These are phyloP conservation scores for Coemansia sp. DNA, from an alignment of 192 early-diverging fungal species.

Conservation along the genomic window DNA sequence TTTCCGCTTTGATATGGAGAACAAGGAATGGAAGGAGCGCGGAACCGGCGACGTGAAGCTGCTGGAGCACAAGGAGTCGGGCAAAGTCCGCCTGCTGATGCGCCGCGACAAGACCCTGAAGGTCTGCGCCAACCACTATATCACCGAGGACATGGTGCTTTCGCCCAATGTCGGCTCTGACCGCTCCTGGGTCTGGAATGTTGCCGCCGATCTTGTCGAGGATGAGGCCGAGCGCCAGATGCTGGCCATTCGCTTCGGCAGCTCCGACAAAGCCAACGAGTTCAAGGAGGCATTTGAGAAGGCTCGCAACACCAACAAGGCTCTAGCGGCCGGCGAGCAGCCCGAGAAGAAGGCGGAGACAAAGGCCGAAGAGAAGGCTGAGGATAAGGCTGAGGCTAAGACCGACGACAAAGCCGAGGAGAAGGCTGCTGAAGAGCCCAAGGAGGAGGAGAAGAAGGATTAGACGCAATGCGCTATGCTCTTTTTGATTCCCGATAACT, in stretches of 20 bases:
- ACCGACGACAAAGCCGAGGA: slow-evolving; percentile 26
- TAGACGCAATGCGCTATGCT: slow-evolving; percentile 15
- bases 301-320: slow-evolving; percentile 54
- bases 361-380: slow-evolving; percentile 31
- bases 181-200: slow-evolving; percentile 98
- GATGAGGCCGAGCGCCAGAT: slow-evolving; percentile 78
- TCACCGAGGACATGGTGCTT: slow-evolving; percentile 83
- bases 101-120: slow-evolving; percentile 97
- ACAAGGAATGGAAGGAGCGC: slow-evolving; percentile 98
- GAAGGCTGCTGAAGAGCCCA: neutral
- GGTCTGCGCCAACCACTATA: slow-evolving; percentile 98
- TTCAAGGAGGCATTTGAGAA: slow-evolving; percentile 86
- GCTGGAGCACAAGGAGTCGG: slow-evolving; percentile 84
- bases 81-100: slow-evolving; percentile 96
- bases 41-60: slow-evolving; percentile 97
- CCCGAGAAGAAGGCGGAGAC: slow-evolving; percentile 29
- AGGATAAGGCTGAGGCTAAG: slow-evolving; percentile 28
- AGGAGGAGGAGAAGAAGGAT: slow-evolving; percentile 5
- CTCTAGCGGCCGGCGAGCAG: slow-evolving; percentile 21
- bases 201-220: slow-evolving; percentile 84
- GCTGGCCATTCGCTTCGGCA: slow-evolving; percentile 94
- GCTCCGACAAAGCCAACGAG: slow-evolving; percentile 90
- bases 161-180: slow-evolving; percentile 95
- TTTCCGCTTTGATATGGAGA: slow-evolving; percentile 91
- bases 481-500: too few species aligned